These are phyloP conservation scores for Plenodomus tracheiphilus DNA, from an alignment of 2,329 filamentous ascomycete genomes.

Conservation along the genomic window DNA sequence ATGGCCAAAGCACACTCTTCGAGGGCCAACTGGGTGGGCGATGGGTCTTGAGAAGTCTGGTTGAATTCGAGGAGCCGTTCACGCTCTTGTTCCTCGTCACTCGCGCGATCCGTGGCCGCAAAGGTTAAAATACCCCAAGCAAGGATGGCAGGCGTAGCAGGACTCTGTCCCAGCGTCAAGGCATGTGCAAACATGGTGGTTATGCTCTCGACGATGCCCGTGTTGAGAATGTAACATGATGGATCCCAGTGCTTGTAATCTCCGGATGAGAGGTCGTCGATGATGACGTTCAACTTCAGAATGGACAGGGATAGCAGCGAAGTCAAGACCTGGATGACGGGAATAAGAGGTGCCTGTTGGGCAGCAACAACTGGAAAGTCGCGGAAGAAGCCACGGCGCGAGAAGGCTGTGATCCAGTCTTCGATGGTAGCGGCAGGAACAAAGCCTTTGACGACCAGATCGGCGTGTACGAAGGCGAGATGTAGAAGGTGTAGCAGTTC, in stretches of 20 bases:
- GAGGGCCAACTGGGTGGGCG: constrained; percentile 11
- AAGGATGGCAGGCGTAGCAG: constrained; percentile 74
- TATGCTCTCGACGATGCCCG: constrained; percentile 70
- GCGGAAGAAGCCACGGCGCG: constrained; percentile 63
- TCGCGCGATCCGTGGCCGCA: constrained; percentile 27
- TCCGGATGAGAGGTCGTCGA: constrained; percentile 50
- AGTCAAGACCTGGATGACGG: constrained; percentile 70
- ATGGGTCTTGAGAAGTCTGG: constrained; percentile 15
- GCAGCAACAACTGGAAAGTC: constrained; percentile 52
- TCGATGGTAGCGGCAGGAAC: constrained; percentile 36
- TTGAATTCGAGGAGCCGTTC: constrained; percentile 31
- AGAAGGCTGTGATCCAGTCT: constrained; percentile 37
- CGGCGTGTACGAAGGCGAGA: constrained; percentile 71
- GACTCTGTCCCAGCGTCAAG: constrained; percentile 55
- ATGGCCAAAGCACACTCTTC: constrained; percentile 34
- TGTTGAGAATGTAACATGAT: constrained; percentile 69
- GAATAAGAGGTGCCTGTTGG: constrained; percentile 52
- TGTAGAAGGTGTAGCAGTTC: constrained; percentile 76
- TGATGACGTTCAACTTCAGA: constrained; percentile 67
- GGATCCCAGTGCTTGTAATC: constrained; percentile 29
- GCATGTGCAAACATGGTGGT: constrained; percentile 70
- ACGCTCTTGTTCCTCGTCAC: constrained; percentile 30
- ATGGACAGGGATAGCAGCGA: constrained; percentile 72
- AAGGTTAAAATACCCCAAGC: constrained; percentile 73
- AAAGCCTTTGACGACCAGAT: constrained; percentile 50